Conservation (phyloP, 2,329 filamentous ascomycete species). For the Plenodomus lindquistii region DNA sequence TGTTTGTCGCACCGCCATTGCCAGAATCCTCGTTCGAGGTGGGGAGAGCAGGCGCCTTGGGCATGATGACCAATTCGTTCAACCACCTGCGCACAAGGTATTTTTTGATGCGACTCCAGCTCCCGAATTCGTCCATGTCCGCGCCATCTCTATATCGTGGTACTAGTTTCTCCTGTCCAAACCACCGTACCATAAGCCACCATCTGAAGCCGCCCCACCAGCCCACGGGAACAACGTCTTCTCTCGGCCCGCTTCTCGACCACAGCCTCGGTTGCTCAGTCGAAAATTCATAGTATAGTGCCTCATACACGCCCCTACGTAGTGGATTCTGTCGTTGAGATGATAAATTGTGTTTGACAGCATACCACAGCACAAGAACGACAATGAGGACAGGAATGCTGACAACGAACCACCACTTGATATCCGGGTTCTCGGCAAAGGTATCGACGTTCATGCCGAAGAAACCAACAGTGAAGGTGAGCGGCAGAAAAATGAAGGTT, state of each 20-base stretch:
- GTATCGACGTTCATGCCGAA: slow-evolving; percentile 58
- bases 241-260: slow-evolving; percentile 52
- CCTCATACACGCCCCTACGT: slow-evolving; percentile 56
- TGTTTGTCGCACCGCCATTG: not conserved
- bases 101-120: slow-evolving; percentile 45
- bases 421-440: slow-evolving; percentile 35
- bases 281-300: slow-evolving; percentile 54
- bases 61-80: slow-evolving; percentile 33
- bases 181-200: slow-evolving; percentile 54
- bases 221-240: slow-evolving; percentile 47
- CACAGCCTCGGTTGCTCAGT: slow-evolving; percentile 53
- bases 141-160: slow-evolving; percentile 30
- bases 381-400: slow-evolving; percentile 51
- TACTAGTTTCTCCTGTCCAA: slow-evolving; percentile 48
- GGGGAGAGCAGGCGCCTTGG: not conserved
- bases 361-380: slow-evolving; percentile 53
- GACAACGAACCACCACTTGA: slow-evolving; percentile 51
- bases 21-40: not conserved
- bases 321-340: slow-evolving; percentile 50
- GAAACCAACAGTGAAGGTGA: slow-evolving; percentile 55
- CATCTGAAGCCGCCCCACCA: slow-evolving; percentile 51
- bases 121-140: slow-evolving; percentile 46
- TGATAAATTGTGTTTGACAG: slow-evolving; percentile 52
- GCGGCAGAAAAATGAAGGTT: slow-evolving; percentile 73
- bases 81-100: slow-evolving; percentile 49